phyloP scores from a whole-genome alignment of 331 rosid species.

The Saraca asoca region DNA sequence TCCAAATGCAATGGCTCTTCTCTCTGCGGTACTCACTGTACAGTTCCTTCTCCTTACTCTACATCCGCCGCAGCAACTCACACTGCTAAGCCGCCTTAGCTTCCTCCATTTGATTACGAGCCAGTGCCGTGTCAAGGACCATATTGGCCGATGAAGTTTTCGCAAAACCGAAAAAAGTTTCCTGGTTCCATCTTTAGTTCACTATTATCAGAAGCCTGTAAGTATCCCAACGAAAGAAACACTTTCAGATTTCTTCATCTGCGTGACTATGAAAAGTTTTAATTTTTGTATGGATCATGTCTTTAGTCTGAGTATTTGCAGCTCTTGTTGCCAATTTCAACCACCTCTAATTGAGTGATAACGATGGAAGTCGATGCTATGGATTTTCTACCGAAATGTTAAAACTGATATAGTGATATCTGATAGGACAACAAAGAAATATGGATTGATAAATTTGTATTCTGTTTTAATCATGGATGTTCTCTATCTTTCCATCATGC shows the following conservation, averaged over 20 bases:
- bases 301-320: neutral
- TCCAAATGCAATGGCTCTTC: constrained; percentile 15
- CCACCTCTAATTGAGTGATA: neutral
- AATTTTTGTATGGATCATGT: neutral
- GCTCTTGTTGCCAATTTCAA: neutral
- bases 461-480: neutral
- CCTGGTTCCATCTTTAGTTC: constrained; percentile 84
- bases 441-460: neutral
- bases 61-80: constrained; percentile 20
- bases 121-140: constrained; percentile 76
- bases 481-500: neutral
- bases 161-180: constrained; percentile 67
- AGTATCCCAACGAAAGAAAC: constrained; percentile 14
- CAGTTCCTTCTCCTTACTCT: constrained; percentile 37
- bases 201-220: constrained; percentile 85
- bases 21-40: constrained; percentile 21
- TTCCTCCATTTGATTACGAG: constrained; percentile 72
- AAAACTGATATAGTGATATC: neutral
- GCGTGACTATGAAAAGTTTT: neutral
- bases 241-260: too few relatives aligned
- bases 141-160: constrained; percentile 63
- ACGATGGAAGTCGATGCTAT: neutral
- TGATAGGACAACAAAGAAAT: neutral
- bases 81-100: constrained; percentile 33
- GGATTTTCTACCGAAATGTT: neutral